Percentiles rank a stretch among this genome's conserved stretches.
Evolutionary conservation across 2,329 filamentous ascomycete genomes (phyloP).

Genomic region (Aureobasidium mangrovei): DNA sequence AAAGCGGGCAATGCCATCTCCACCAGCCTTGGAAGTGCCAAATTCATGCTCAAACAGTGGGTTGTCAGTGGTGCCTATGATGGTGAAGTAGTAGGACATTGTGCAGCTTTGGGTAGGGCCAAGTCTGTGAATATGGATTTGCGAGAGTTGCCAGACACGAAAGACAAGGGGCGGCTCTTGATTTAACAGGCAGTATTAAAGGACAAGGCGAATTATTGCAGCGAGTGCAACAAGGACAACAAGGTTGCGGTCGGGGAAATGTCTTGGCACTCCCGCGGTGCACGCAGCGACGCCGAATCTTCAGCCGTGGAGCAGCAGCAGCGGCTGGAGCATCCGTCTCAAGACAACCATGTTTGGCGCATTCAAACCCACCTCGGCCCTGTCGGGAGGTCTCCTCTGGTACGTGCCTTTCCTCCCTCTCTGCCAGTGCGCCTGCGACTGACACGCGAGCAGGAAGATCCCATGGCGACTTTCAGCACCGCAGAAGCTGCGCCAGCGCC

Average conservation of each 20-base stretch:
- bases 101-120: not conserved
- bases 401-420: slow-evolving; percentile 31
- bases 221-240: too few species aligned
- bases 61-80: slow-evolving; percentile 90
- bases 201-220: not conserved
- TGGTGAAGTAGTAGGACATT: slow-evolving; percentile 99
- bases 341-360: slow-evolving; percentile 63
- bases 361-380: slow-evolving; percentile 68
- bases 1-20: slow-evolving; percentile 86
- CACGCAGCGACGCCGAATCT: slow-evolving; percentile 11
- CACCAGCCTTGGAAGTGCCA: slow-evolving; percentile 89
- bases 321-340: slow-evolving; percentile 18
- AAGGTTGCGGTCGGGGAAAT: not conserved
- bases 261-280: slow-evolving; percentile 19
- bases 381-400: slow-evolving; percentile 78
- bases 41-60: slow-evolving; percentile 96
- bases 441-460: slow-evolving; percentile 61
- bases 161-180: too few species aligned
- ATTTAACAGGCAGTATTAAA: not conserved
- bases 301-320: not conserved
- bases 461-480: slow-evolving; percentile 90
- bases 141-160: too few species aligned
- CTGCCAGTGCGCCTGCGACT: not conserved
- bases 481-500: slow-evolving; percentile 80
- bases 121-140: too few species aligned